Evolutionary conservation across 1,284 basidiomycete genomes (phyloP), one percentile per base, ranked within the genome.

Genomic region (Inonotus obliquus): DNA sequence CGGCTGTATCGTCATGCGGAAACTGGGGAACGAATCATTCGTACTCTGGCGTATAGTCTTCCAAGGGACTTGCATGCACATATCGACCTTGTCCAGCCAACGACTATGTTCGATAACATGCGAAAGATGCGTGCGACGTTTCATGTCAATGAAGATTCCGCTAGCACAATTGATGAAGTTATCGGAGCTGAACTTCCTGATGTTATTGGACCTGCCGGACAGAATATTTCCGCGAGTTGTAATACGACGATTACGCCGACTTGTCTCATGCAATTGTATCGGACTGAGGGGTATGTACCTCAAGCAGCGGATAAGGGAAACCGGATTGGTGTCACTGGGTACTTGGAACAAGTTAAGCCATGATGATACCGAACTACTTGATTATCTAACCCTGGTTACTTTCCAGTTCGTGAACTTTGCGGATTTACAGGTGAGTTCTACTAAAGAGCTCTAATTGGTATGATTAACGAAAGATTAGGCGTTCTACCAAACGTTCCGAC

Each of bases 401-500:
- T 44, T 29, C 21, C 27, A 67, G 60, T 65, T 65, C 48, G 60
- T 66, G 4, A 73, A 67, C 66, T 69, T 65, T 51, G 61, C 65
- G 38, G 73, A 75, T 55, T 65, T 74, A 17, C 56, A 65, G 54
- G 66, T 65, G 38, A 9, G 49, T 41, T 17, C 5, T 32, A 13
- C 21, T 29, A 25, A 32, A 14, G 9, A 10, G 21, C 17, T 35
- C 23, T 2, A 38, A 35, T 19, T 4, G 7, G 4, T 6, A 11
- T 11, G 23, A 21, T 10, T 21, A 6, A 23, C 37, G 4, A 44
- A 19, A 21, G 35, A 2, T 4, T 14, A 66, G 61, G 62, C 63
- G 1, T 75, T 69, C 29, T 58, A 64, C 54, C 54, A 66, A n/a
- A 63, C 44, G 37, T 68, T 73, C 64, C 65, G 71, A 9, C 67